Percentiles rank a stretch among this genome's conserved stretches.
These are phyloP conservation scores for Tuber calosporum DNA, from an alignment of 495 filamentous ascomycete species.

Conservation along the genomic window DNA sequence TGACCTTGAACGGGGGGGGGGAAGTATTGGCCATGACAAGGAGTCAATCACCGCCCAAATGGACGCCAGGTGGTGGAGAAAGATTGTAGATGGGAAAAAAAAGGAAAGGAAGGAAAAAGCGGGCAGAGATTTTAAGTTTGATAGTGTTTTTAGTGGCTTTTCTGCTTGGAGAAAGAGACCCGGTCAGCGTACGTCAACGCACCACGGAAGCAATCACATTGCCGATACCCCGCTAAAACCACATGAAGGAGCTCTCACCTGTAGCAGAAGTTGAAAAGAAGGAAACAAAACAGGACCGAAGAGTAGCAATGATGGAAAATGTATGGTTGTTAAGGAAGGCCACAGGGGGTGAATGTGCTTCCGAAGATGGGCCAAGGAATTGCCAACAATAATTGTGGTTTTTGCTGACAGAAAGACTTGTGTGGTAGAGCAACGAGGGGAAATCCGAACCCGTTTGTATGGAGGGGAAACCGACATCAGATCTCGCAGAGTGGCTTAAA, in stretches of 20 bases:
- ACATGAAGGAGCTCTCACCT: neutral
- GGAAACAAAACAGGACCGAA: neutral
- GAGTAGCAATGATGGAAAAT: neutral
- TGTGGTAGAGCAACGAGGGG: neutral
- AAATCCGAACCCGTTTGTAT: neutral
- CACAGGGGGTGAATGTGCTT: neutral
- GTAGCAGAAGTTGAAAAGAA: neutral
- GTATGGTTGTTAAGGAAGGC: neutral
- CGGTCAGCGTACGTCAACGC: slow-evolving; percentile 34
- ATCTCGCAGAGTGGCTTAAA: slow-evolving; percentile 4
- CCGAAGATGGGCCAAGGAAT: neutral
- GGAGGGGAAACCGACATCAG: neutral
- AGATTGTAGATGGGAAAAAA: slow-evolving; percentile 5
- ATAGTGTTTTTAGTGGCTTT: neutral
- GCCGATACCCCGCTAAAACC: neutral
- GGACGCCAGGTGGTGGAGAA: slow-evolving; percentile 7
- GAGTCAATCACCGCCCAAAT: slow-evolving; percentile 18
- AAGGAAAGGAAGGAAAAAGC: too few relatives aligned
- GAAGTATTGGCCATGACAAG: slow-evolving; percentile 38
- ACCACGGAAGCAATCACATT: slow-evolving; percentile 1
- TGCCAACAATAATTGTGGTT: neutral
- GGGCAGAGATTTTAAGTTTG: slow-evolving; percentile 6
- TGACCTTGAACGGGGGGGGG: slow-evolving; percentile 78
- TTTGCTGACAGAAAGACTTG: neutral
- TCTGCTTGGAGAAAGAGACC: neutral